Conservation (phyloP, 148 eudicot genomes). For the Rheum nobile region DNA sequence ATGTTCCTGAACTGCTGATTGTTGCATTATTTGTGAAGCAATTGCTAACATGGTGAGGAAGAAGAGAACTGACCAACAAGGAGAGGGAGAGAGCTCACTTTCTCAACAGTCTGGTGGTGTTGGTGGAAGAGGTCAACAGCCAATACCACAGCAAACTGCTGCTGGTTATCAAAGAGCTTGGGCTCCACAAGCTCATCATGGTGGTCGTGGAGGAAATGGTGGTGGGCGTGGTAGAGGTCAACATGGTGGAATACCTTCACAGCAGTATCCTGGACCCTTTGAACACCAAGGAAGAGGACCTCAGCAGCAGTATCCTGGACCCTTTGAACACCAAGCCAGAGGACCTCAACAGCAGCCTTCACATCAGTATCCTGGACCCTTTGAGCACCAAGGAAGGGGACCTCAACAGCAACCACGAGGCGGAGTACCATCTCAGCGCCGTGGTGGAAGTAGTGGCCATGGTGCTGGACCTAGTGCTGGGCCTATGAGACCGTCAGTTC, state of each 20-base stretch:
- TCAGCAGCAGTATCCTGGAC: constrained; percentile 53
- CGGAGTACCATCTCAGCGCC: constrained; percentile 49
- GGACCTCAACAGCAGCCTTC: neutral
- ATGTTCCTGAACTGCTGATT: neutral
- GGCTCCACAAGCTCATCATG: constrained; percentile 24
- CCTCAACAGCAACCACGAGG: constrained; percentile 46
- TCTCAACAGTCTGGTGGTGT: constrained; percentile 37
- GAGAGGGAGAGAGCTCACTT: constrained; percentile 50
- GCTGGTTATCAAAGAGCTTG: constrained; percentile 39
- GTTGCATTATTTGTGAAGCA: constrained; percentile 6
- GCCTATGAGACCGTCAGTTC: constrained; percentile 48
- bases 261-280: constrained; percentile 48
- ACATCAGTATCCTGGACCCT: neutral
- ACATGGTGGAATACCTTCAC: constrained; percentile 34
- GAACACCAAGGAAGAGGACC: constrained; percentile 33
- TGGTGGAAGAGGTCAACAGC: constrained; percentile 22
- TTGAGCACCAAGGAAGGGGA: constrained; percentile 22
- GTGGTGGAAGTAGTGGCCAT: constrained; percentile 37
- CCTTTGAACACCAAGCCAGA: constrained; percentile 39
- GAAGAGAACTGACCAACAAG: constrained; percentile 55
- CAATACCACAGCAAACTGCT: constrained; percentile 26
- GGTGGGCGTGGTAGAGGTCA: constrained; percentile 32
- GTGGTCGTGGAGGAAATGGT: constrained; percentile 17
- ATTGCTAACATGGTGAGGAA: constrained; percentile 72
- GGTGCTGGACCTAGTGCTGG: constrained; percentile 44